Percentiles rank a stretch among this genome's conserved stretches.
Conservation (phyloP, 2,329 filamentous ascomycete genomes). For the Pseudogymnoascus sp. region DNA sequence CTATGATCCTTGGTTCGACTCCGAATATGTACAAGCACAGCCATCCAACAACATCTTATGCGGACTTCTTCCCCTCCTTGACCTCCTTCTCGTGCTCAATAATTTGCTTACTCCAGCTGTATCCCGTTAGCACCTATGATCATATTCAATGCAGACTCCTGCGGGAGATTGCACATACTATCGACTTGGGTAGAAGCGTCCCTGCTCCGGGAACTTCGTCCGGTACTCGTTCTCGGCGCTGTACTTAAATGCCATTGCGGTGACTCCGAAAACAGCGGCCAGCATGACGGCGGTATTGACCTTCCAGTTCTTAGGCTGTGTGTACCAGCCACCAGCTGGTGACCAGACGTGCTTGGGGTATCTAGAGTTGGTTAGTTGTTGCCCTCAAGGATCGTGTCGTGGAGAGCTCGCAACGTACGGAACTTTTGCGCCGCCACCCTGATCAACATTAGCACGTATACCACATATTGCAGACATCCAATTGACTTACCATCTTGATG, state of each 20-base stretch:
- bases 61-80: constrained; percentile 30
- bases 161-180: constrained; percentile 51
- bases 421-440: constrained; percentile 76
- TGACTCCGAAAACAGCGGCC: constrained; percentile 59
- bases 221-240: constrained; percentile 69
- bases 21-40: constrained; percentile 11
- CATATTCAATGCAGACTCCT: not conserved
- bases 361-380: constrained; percentile 44
- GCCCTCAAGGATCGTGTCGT: constrained; percentile 30
- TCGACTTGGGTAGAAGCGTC: constrained; percentile 76
- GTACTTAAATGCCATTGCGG: constrained; percentile 59
- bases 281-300: constrained; percentile 76
- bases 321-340: constrained; percentile 94
- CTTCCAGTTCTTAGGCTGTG: constrained; percentile 91
- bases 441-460: constrained; percentile 35
- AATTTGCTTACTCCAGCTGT: constrained; percentile 65
- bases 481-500: constrained; percentile 49
- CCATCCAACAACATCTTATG: not conserved
- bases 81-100: constrained; percentile 56
- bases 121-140: constrained; percentile 24
- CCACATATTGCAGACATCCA: not conserved
- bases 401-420: constrained; percentile 42
- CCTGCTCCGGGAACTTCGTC: constrained; percentile 66
- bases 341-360: constrained; percentile 99
- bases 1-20: constrained; percentile 8